Conservation (phyloP, 768 basidiomycete species). For the Clitopilus passeckerianus region DNA sequence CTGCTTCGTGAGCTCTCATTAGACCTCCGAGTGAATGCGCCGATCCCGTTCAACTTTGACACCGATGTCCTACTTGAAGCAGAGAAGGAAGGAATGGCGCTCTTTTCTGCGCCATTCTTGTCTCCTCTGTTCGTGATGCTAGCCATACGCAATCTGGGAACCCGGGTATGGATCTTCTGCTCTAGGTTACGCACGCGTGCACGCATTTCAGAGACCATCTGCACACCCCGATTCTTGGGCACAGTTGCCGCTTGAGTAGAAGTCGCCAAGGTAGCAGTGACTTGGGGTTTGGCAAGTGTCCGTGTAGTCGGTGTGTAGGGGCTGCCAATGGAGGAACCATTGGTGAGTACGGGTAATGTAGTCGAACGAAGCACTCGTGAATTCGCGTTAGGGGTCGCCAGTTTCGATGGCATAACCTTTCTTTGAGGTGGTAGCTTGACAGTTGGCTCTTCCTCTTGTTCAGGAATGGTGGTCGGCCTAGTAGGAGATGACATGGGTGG, state of each 20-base stretch:
- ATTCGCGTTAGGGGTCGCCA: conserved; percentile 41
- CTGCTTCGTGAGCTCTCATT: conserved; percentile 41
- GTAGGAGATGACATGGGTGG: background rate
- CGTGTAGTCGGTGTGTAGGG: conserved; percentile 42
- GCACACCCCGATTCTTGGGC: conserved; percentile 70
- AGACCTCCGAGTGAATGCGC: conserved; percentile 29
- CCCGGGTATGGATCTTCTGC: conserved; percentile 84
- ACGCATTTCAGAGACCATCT: conserved; percentile 92
- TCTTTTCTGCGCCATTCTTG: conserved; percentile 26
- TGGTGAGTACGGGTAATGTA: conserved; percentile 44
- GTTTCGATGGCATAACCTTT: conserved; percentile 48
- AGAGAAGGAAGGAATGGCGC: conserved; percentile 29
- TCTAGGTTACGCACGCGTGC: conserved; percentile 78
- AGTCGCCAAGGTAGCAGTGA: conserved; percentile 33
- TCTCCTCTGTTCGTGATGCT: conserved; percentile 55
- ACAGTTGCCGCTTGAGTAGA: conserved; percentile 40
- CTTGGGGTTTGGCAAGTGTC: conserved; percentile 27
- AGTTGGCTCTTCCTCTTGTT: conserved; percentile 16
- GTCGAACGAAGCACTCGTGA: conserved; percentile 49
- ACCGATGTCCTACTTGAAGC: conserved; percentile 34
- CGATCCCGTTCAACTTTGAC: conserved; percentile 39
- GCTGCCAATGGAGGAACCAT: conserved; percentile 34
- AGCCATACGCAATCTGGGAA: conserved; percentile 79
- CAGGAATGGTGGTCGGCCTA: conserved; percentile 26
- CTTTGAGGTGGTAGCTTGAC: background rate